A percentile compares a stretch with the other conserved stretches of the same genome.
These are phyloP conservation scores for Chaetomium cochliodes DNA, from an alignment of 495 filamentous ascomycete genomes.

Conservation along the genomic window DNA sequence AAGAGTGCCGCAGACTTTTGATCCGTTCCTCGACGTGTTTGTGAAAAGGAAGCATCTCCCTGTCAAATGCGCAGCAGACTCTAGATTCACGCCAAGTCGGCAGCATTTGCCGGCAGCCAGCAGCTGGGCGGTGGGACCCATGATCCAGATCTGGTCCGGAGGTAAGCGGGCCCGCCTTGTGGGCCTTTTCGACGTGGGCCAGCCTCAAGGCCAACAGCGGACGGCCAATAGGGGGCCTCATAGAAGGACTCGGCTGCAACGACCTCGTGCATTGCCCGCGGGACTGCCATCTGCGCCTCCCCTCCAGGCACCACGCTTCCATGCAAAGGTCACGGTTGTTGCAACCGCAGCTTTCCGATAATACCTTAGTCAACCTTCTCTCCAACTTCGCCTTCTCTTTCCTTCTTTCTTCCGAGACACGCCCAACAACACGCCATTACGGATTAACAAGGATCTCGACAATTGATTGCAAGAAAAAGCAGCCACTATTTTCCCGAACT, in stretches of 20 bases:
- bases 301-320: neutral
- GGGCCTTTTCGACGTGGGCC: conserved; percentile 13
- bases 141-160: conserved; percentile 12
- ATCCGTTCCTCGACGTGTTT: neutral
- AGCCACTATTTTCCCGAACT: neutral
- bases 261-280: conserved; percentile 16
- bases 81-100: conserved; percentile 16
- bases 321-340: neutral
- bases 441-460: neutral
- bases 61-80: neutral
- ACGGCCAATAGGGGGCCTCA: conserved; percentile 10
- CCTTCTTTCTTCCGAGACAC: neutral
- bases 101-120: conserved; percentile 13
- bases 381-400: conserved; percentile 9
- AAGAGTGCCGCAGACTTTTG: too few relatives aligned
- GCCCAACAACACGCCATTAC: neutral
- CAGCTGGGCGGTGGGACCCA: conserved; percentile 11
- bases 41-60: neutral
- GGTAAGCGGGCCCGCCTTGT: conserved; percentile 6
- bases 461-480: neutral
- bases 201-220: conserved; percentile 10
- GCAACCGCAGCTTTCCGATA: too few relatives aligned
- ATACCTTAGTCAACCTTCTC: too few relatives aligned
- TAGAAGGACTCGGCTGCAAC: conserved; percentile 9
- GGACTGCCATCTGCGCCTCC: conserved; percentile 13